These are phyloP conservation scores for Eucalyptus sp. DNA, from an alignment of 345 rosid genomes.

Conservation along the genomic window DNA sequence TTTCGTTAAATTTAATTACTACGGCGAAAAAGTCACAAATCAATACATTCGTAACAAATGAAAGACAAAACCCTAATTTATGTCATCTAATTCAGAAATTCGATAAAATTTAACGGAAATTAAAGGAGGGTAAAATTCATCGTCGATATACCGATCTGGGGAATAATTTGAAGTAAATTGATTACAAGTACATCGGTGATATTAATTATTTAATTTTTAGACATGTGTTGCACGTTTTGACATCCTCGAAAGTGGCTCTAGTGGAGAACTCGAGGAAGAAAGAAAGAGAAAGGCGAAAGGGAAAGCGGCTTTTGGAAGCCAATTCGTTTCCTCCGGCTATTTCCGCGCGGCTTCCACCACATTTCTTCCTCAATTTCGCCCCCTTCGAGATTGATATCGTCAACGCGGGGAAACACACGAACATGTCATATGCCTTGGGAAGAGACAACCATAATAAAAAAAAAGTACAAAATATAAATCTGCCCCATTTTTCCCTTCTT, in stretches of 20 bases:
- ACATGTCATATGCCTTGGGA: not conserved
- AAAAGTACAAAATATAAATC: not conserved
- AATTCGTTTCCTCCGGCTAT: not conserved
- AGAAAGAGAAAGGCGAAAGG: not conserved
- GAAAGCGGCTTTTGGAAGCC: not conserved
- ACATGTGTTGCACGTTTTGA: not conserved
- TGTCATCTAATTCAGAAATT: no score
- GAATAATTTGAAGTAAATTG: no score
- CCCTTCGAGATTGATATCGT: not conserved
- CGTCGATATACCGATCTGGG: accelerated
- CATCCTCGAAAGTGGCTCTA: not conserved
- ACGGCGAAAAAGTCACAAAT: accelerated
- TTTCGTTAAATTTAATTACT: accelerated
- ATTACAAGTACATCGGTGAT: accelerated
- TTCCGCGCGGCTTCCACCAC: not conserved
- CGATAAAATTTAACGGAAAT: no score
- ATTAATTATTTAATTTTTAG: not conserved
- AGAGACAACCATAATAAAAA: not conserved
- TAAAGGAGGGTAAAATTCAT: no score
- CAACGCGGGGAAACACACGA: not conserved
- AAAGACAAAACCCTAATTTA: no score
- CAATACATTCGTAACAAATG: no score
- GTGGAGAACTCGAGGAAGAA: not conserved
- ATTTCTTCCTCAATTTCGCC: not conserved
- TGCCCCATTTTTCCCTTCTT: accelerated